phyloP scores from a whole-genome alignment of 2,329 filamentous ascomycete genomes.

The Hypoxylon sp. region DNA sequence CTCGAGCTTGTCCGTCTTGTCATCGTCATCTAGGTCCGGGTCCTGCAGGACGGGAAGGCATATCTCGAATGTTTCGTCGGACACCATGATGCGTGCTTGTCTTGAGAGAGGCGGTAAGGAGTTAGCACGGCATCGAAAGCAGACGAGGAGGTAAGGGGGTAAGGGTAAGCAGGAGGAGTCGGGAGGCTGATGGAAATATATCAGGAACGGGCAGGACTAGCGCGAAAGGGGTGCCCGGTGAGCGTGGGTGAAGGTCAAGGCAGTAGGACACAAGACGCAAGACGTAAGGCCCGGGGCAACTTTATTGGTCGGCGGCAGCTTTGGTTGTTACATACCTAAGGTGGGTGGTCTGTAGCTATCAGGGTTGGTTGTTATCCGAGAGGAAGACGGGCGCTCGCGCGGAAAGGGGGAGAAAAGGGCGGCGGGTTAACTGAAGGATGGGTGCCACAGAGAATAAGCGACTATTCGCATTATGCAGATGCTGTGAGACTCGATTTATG shows the following conservation, averaged over 20 bases:
- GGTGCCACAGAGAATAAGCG: slow-evolving; percentile 44
- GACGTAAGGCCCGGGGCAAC: slow-evolving; percentile 15
- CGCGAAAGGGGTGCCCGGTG: slow-evolving; percentile 28
- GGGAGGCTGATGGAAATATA: slow-evolving; percentile 19
- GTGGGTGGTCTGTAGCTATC: slow-evolving; percentile 7
- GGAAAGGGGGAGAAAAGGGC: slow-evolving; percentile 24
- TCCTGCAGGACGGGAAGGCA: slow-evolving; percentile 90
- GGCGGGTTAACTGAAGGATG: slow-evolving; percentile 43
- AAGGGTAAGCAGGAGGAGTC: slow-evolving; percentile 17
- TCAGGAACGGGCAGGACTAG: slow-evolving; percentile 29
- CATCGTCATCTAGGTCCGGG: slow-evolving; percentile 84
- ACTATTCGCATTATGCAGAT: slow-evolving; percentile 46
- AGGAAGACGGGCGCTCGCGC: slow-evolving; percentile 28
- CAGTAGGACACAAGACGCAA: slow-evolving; percentile 30
- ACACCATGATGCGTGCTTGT: slow-evolving; percentile 76
- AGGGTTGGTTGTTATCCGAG: slow-evolving; percentile 15
- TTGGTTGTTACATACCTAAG: slow-evolving; percentile 19
- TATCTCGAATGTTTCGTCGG: slow-evolving; percentile 90
- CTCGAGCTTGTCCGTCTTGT: slow-evolving; percentile 92
- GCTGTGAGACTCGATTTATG: slow-evolving; percentile 38
- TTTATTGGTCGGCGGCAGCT: slow-evolving; percentile 17
- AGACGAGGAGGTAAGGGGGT: slow-evolving; percentile 12
- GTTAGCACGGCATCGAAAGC: slow-evolving; percentile 14
- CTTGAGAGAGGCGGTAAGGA: slow-evolving; percentile 20
- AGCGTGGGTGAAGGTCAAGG: slow-evolving; percentile 27